phyloP scores from a whole-genome alignment of 345 rosid genomes.

The Rhodamnia rubescens region DNA sequence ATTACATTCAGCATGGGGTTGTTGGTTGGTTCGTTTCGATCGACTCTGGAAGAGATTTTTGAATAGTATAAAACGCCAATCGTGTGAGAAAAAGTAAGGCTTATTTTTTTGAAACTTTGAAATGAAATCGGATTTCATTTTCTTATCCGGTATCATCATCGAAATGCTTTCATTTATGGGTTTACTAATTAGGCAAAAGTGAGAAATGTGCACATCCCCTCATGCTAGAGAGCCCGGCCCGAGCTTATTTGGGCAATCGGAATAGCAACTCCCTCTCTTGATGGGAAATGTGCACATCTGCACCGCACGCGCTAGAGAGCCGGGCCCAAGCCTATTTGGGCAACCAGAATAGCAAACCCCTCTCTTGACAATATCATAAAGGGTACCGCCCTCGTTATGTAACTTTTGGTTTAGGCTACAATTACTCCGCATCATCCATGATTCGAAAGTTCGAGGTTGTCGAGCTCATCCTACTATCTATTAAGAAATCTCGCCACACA shows the following conservation, averaged over 20 bases:
- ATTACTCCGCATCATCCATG: neutral
- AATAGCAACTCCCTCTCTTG: neutral
- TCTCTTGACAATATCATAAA: neutral
- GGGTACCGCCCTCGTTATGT: fast-evolving
- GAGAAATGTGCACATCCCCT: neutral
- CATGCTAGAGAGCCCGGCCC: neutral
- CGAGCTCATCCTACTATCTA: neutral
- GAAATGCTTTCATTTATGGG: neutral
- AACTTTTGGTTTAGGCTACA: neutral
- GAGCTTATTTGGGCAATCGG: neutral
- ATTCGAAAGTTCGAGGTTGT: neutral
- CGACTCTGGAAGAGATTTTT: neutral
- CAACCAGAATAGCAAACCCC: too few species aligned
- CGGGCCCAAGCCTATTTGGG: too few species aligned
- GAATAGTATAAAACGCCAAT: neutral
- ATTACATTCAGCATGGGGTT: neutral
- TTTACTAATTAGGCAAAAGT: neutral
- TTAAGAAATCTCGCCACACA: neutral
- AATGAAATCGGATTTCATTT: neutral
- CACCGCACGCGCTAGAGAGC: too few species aligned
- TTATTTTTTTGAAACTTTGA: neutral
- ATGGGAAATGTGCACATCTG: too few species aligned
- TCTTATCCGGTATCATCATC: neutral
- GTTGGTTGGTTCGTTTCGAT: neutral
- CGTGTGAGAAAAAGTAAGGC: neutral